Evolutionary conservation across 2,329 filamentous ascomycete species (phyloP), one percentile per base, ranked within the genome.

Genomic region (Aureobasidium sp.): DNA sequence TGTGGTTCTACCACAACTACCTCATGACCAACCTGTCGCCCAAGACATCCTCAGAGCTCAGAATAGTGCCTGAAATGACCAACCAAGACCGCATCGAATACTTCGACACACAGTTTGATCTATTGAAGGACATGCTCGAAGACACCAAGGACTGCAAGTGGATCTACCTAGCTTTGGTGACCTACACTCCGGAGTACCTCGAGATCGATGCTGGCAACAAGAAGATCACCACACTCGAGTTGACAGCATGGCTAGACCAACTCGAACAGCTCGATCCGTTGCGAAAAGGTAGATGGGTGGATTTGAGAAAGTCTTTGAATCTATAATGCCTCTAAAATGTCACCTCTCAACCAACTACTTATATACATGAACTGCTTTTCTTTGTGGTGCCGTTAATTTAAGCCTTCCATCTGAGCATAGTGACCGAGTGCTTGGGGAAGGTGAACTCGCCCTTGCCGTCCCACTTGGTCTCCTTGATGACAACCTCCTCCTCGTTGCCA

Each of bases 1-100:
- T 97, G 6, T 99, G 94, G 92, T 96, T 95, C 74, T 97, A 99
- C 71, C 91, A 97, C 73, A 89, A 94, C 68, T 96, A 88, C 70
- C 78, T 97, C 62, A 85, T 97, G 76, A 82, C 85, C 63, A 88
- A 86, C 67, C 57, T 74, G 66, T 70, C 78, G 89, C 68, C 77
- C 81, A 58, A 80, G 78, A 68, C 77, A 75, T 53, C 77, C 72
- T 75, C 78, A 15, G 70, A 76, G 2, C 76, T 80, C 22, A 82
- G 82, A 11, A 88, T 96, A 67, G 82, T 86, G 15, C 84, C 85
- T 0, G 79, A 83, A 40, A 76, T 96, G 33, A 80, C 80, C 1
- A 71, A 77, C 6, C 75, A 81, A 9, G 84, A 93, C 61, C 84
- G 88, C 52, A 72, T 84, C 37, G 73, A 78, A 3, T 91, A 92